Percentiles rank a stretch among this genome's conserved stretches.
These are phyloP conservation scores for Kondoa malvinella DNA, from an alignment of 768 basidiomycete species.

Conservation along the genomic window DNA sequence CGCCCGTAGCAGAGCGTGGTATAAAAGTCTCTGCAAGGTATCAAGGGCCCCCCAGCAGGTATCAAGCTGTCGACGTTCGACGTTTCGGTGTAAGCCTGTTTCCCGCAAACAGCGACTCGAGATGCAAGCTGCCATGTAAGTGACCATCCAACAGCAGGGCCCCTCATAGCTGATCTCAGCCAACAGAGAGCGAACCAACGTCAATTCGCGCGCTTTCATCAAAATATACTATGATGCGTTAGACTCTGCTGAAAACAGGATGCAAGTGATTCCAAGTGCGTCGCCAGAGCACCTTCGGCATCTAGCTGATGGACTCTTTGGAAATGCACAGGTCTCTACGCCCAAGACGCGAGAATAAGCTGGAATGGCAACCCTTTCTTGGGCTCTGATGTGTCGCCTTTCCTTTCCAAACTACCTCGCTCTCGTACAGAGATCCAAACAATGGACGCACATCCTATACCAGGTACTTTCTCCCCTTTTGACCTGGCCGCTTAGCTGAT, in stretches of 20 bases:
- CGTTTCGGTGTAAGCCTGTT: no score
- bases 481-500: neutral
- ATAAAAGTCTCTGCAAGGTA: no score
- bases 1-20: no score
- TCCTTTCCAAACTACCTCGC: neutral
- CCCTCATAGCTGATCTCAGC: no score
- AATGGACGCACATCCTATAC: slow-evolving; percentile 3
- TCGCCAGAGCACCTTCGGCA: neutral
- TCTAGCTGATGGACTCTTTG: no score
- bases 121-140: no score
- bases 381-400: neutral
- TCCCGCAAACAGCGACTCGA: no score
- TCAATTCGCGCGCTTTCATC: neutral
- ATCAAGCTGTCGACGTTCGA: no score
- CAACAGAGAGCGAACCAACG: neutral
- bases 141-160: no score
- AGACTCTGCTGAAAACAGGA: neutral
- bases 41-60: no score
- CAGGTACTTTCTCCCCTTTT: neutral
- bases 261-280: neutral
- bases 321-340: neutral
- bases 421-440: neutral
- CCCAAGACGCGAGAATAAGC: neutral
- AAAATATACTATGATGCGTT: slow-evolving; percentile 3
- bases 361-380: slow-evolving; percentile 6